Evolutionary conservation across 495 filamentous ascomycete species (phyloP).

Genomic region (Hyaloscypha finlandica): DNA sequence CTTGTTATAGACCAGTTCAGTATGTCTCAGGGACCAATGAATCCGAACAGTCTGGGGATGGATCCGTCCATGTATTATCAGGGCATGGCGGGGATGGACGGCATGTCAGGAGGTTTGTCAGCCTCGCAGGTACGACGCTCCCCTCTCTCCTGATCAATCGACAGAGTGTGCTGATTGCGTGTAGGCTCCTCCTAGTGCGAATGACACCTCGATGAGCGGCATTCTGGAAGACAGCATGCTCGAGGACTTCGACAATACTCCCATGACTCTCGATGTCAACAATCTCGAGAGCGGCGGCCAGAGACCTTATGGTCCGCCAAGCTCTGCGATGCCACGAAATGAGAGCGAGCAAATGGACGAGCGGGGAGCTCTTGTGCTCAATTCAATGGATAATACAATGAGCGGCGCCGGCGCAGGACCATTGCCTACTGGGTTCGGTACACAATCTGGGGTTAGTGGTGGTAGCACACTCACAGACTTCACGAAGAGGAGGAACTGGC

Average conservation of each 20-base stretch:
- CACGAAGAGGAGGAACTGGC: constrained; percentile 86
- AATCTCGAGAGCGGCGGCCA: constrained; percentile 17
- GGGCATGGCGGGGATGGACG: constrained; percentile 19
- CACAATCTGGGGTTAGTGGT: constrained; percentile 47
- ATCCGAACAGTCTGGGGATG: constrained; percentile 22
- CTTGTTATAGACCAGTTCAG: constrained; percentile 15
- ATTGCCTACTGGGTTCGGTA: constrained; percentile 54
- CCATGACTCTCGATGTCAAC: constrained; percentile 25
- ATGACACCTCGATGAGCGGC: constrained; percentile 41
- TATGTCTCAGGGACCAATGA: constrained; percentile 26
- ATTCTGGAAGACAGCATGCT: constrained; percentile 38
- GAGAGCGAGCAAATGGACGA: constrained; percentile 20
- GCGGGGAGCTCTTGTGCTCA: neutral
- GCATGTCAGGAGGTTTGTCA: constrained; percentile 18
- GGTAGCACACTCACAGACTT: constrained; percentile 76
- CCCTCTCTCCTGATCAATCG: neutral
- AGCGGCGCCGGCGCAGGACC: constrained; percentile 56
- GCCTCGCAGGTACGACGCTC: constrained; percentile 25
- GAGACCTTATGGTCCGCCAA: constrained; percentile 18
- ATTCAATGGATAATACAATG: constrained; percentile 33
- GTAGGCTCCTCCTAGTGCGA: constrained; percentile 15
- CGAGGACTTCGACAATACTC: constrained; percentile 34
- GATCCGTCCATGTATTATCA: constrained; percentile 28
- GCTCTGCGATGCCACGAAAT: constrained; percentile 13
- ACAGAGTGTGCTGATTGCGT: neutral